A percentile compares a stretch with the other conserved stretches of the same genome.
These are phyloP conservation scores for Alternaria arbusti DNA, from an alignment of 2,329 filamentous ascomycete genomes.

Conservation along the genomic window DNA sequence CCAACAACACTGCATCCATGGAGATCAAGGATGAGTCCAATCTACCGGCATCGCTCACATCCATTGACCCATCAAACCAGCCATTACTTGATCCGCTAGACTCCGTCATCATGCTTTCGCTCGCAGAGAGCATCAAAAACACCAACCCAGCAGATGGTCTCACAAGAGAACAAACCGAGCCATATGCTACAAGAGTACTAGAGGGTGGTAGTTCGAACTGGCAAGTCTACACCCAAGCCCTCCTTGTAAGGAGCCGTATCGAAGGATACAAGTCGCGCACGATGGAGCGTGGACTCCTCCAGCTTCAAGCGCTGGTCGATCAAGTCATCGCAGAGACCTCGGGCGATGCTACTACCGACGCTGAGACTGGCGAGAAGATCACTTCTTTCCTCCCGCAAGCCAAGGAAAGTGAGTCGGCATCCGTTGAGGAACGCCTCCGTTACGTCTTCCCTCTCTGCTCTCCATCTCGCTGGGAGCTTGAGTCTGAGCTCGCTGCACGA, in stretches of 20 bases:
- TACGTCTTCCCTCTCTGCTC: slow-evolving; percentile 86
- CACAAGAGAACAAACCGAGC: slow-evolving; percentile 90
- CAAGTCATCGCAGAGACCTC: slow-evolving; percentile 90
- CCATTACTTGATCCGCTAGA: slow-evolving; percentile 83
- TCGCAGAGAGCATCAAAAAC: slow-evolving; percentile 88
- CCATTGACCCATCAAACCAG: slow-evolving; percentile 77
- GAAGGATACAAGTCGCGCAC: slow-evolving; percentile 88
- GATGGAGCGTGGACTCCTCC: slow-evolving; percentile 84
- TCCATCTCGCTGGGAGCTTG: slow-evolving; percentile 90
- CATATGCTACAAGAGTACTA: slow-evolving; percentile 87
- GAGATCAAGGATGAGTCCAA: slow-evolving; percentile 54
- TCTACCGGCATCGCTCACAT: slow-evolving; percentile 67
- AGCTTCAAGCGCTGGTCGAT: slow-evolving; percentile 93
- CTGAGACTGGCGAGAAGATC: slow-evolving; percentile 54
- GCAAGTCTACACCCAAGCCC: slow-evolving; percentile 95
- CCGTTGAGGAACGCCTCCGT: slow-evolving; percentile 74
- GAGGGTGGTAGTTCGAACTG: slow-evolving; percentile 91
- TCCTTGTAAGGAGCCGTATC: slow-evolving; percentile 87
- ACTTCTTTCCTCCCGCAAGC: slow-evolving; percentile 82
- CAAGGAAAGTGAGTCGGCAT: slow-evolving; percentile 77
- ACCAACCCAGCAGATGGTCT: slow-evolving; percentile 83
- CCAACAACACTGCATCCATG: slow-evolving; percentile 57
- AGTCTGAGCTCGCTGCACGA: slow-evolving; percentile 89
- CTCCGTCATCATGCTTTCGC: slow-evolving; percentile 80
- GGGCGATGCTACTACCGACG: slow-evolving; percentile 31